Conservation (phyloP, 805 yeast genomes). For the Starmerella sirachaensis region DNA sequence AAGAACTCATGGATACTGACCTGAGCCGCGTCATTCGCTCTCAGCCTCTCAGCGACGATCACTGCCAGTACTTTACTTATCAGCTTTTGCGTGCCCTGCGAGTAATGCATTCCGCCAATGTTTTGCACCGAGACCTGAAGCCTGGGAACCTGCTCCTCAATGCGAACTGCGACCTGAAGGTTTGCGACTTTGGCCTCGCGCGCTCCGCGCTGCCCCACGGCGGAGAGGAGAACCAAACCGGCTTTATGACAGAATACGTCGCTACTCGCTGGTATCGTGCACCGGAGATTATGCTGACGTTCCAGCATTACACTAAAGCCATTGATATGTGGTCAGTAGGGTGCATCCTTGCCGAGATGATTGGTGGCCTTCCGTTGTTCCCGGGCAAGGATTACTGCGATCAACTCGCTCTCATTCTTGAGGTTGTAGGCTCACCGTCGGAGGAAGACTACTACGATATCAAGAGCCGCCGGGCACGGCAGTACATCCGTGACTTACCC, state of each 20-base stretch:
- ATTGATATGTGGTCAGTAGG: conserved; percentile 98
- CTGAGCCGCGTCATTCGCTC: conserved; percentile 94
- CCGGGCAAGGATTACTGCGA: conserved; percentile 94
- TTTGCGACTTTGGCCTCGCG: conserved; percentile 94
- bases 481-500: conserved; percentile 79
- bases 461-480: conserved; percentile 82
- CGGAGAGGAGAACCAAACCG: conserved; percentile 73
- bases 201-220: conserved; percentile 42
- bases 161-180: conserved; percentile 92
- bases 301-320: conserved; percentile 90
- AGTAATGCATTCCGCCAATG: conserved; percentile 85
- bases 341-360: conserved; percentile 84
- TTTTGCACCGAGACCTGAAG: conserved; percentile 84
- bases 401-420: conserved; percentile 77
- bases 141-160: conserved; percentile 89
- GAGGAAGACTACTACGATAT: conserved; percentile 55
- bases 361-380: conserved; percentile 84
- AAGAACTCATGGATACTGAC: conserved; percentile 94
- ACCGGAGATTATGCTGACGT: conserved; percentile 91
- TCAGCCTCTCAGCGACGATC: conserved; percentile 87
- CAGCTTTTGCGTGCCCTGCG: conserved; percentile 84
- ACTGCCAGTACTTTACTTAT: conserved; percentile 84
- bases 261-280: conserved; percentile 99
- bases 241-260: conserved; percentile 93
- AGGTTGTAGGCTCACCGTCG: conserved; percentile 85